phyloP scores from a whole-genome alignment of 768 basidiomycete species.

The Xerocomellus amylosporus region DNA sequence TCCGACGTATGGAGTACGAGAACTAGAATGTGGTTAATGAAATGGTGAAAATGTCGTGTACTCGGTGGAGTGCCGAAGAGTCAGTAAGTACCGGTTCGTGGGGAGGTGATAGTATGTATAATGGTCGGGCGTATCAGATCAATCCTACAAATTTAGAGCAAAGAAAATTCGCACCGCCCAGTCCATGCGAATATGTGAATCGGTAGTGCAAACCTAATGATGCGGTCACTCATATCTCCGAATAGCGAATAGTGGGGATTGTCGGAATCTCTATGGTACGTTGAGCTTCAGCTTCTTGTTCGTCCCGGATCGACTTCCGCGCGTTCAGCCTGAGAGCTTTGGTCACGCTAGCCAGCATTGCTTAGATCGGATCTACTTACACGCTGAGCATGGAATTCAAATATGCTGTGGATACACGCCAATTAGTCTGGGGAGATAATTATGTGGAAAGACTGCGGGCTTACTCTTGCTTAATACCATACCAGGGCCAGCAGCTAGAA shows the following conservation, averaged over 20 bases:
- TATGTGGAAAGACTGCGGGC: background rate
- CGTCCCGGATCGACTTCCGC: constrained; percentile 19
- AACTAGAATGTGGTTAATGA: no score
- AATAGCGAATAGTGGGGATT: constrained; percentile 7
- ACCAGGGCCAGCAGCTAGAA: constrained; percentile 11
- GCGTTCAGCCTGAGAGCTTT: constrained; percentile 12
- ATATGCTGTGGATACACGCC: constrained; percentile 10
- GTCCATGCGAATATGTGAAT: no score
- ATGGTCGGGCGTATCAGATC: constrained; percentile 81
- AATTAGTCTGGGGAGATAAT: background rate
- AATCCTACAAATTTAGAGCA: constrained; percentile 28
- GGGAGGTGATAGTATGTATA: constrained; percentile 42
- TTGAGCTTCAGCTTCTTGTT: background rate
- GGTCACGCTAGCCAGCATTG: background rate
- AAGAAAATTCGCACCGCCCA: no score
- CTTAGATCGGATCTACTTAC: background rate
- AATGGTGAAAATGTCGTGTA: no score
- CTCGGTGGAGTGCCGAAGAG: no score
- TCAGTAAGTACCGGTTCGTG: no score
- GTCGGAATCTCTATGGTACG: constrained; percentile 18
- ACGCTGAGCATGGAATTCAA: constrained; percentile 19
- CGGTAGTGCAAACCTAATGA: background rate
- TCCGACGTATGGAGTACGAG: no score
- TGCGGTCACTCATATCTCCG: background rate
- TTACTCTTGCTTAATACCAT: constrained; percentile 18